Conservation (phyloP, 2,329 filamentous ascomycete species). For the Talaromyces sp. region DNA sequence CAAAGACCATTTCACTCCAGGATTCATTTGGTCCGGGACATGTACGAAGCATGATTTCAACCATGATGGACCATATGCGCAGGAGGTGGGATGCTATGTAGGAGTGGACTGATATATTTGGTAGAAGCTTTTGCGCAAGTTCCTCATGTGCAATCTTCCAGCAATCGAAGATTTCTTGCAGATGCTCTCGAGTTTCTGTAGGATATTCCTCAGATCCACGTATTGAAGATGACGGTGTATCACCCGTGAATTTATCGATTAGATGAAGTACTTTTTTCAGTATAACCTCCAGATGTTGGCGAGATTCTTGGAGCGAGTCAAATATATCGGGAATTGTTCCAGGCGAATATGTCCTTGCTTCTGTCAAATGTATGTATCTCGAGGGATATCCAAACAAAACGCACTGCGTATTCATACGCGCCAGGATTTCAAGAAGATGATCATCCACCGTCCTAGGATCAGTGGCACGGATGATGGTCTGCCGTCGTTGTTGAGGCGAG, state of each 20-base stretch:
- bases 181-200: not conserved
- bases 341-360: not conserved
- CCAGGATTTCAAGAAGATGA: conserved; percentile 12
- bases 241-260: not conserved
- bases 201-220: not conserved
- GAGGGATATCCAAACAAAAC: conserved; percentile 12
- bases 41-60: conserved; percentile 11
- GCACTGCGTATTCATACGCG: conserved; percentile 9
- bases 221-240: not conserved
- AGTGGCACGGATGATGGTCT: not conserved
- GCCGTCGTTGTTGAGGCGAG: too few relatives aligned
- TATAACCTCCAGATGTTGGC: conserved; percentile 9
- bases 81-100: conserved; percentile 3
- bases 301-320: conserved; percentile 2
- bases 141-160: not conserved
- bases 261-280: conserved; percentile 1
- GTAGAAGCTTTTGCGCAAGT: not conserved
- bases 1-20: conserved; percentile 11
- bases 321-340: not conserved
- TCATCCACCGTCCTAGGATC: conserved; percentile 9
- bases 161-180: not conserved
- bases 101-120: not conserved
- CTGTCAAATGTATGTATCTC: conserved; percentile 3
- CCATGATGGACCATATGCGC: conserved; percentile 5
- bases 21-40: not conserved